Evolutionary conservation across 2,329 filamentous ascomycete species (phyloP), one percentile per base, ranked within the genome.

Genomic region (Cercospora citrullina): DNA sequence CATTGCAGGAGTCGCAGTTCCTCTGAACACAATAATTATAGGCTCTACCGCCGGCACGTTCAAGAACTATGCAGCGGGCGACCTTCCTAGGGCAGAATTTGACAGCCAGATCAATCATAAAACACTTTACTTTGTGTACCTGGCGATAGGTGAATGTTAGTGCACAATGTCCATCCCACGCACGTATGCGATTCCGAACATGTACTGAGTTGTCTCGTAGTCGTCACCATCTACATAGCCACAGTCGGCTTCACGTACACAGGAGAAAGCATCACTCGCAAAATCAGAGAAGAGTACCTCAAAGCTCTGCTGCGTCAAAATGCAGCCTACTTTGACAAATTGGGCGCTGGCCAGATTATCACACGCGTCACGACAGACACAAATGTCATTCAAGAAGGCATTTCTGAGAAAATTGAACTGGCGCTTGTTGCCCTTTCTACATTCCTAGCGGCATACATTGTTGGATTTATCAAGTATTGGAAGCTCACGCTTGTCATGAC

Each of bases 301-400:
- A 86, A 89, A 73, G 92, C 91, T 69, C 94, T 93, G 76, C 83
- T 96, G 82, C 88, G 88, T 68, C 93, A 96, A 78, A 96, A 97
- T 78, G 94, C 96, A 77, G 93, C 88, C 58, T 96, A 92, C 79
- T 96, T 96, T 80, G 95, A 98, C 79, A 95, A 95, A 75, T 85
- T 97, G 16, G 94, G 94, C 63, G 91, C 93, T 30, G 94, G 94
- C 67, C 94, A 97, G 80, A 92, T 98, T 68, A 96, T 94, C 0
- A 97, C 94, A 0, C 90, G 94, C 71, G 97, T 97, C 74, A 98
- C 94, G 0, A 90, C 94, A 10, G 94, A 98, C 78, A 96, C 93
- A 53, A 97, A 97, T 76, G 83, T 96, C 62, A 90, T 98, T 66
- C 94, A 97, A 79, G 93, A 96, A 72, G 94, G 94, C 66, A 93